A percentile compares a stretch with the other conserved stretches of the same genome.
Evolutionary conservation across 169 alveolate genomes (phyloP).

Genomic region (Besnoitia besnoiti): DNA sequence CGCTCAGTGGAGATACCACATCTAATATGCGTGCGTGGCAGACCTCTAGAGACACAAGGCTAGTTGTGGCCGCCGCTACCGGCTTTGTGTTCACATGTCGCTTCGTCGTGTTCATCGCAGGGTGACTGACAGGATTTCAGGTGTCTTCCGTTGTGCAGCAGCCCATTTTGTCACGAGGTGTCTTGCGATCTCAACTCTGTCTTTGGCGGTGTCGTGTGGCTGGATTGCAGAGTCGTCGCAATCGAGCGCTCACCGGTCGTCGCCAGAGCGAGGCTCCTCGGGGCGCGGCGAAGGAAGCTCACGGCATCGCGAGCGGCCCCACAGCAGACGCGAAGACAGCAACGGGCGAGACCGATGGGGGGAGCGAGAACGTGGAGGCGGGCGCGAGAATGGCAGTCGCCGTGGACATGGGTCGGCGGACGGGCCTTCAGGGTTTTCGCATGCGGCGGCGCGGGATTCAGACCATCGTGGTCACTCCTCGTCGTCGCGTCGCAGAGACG

Average conservation of each 20-base stretch:
- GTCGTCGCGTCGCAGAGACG: neutral
- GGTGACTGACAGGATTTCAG: too few relatives aligned
- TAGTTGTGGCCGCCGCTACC: too few relatives aligned
- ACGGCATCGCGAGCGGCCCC: neutral
- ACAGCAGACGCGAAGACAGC: neutral
- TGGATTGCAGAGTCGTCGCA: neutral
- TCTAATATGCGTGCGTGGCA: too few relatives aligned
- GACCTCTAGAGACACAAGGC: too few relatives aligned
- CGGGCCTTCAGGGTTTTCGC: neutral
- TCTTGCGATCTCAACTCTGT: too few relatives aligned
- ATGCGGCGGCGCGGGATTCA: neutral
- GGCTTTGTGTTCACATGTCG: too few relatives aligned
- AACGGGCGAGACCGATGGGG: slow-evolving; percentile 1
- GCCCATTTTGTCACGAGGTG: too few relatives aligned
- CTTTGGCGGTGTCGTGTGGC: too few relatives aligned
- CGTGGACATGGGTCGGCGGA: neutral
- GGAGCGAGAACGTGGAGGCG: neutral
- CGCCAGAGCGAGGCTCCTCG: neutral
- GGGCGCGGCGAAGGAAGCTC: neutral
- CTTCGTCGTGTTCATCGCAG: too few relatives aligned
- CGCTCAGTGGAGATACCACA: too few relatives aligned
- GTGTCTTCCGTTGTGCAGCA: too few relatives aligned
- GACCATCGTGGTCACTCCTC: neutral
- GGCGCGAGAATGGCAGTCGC: neutral
- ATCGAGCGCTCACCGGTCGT: neutral